A percentile compares a stretch with the other conserved stretches of the same genome.
These are phyloP conservation scores for Parafenestella ontariensis DNA, from an alignment of 2,329 filamentous ascomycete genomes.

Conservation along the genomic window DNA sequence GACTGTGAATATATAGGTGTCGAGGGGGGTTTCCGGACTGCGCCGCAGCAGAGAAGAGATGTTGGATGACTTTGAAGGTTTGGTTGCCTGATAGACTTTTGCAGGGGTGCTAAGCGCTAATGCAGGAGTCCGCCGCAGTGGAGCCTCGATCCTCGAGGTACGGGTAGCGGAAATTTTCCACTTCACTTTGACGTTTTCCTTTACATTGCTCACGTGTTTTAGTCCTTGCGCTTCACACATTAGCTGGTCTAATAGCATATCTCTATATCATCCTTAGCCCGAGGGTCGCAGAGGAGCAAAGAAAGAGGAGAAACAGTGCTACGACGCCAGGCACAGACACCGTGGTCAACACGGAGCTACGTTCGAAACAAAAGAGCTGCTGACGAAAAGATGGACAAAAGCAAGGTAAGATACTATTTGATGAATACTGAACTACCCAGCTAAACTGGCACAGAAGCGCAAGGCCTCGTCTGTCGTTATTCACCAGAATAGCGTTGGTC, in stretches of 20 bases:
- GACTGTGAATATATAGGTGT: not conserved
- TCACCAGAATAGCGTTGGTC: slow-evolving; percentile 17
- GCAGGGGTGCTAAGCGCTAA: slow-evolving; percentile 22
- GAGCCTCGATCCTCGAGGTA: slow-evolving; percentile 1
- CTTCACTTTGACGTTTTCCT: not conserved
- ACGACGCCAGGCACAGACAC: too few species aligned
- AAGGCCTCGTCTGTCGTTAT: slow-evolving; percentile 28
- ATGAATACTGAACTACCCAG: too few species aligned
- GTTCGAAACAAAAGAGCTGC: slow-evolving; percentile 9
- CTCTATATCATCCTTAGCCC: not conserved
- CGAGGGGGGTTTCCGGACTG: not conserved
- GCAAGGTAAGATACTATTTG: slow-evolving; percentile 10
- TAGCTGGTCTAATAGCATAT: not conserved
- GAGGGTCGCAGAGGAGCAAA: not conserved
- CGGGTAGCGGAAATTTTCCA: not conserved
- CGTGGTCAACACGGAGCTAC: not conserved
- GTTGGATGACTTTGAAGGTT: not conserved
- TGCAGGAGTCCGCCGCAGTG: slow-evolving; percentile 22
- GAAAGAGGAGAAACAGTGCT: not conserved
- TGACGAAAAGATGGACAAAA: slow-evolving; percentile 7
- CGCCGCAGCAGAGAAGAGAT: not conserved
- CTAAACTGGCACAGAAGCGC: slow-evolving; percentile 26
- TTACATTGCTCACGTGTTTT: not conserved
- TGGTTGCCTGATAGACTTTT: slow-evolving; percentile 9
- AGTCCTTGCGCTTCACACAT: not conserved